Evolutionary conservation across 805 yeast genomes (phyloP), one percentile per base, ranked within the genome.

Genomic region (Ogataea trehaloabstinens): DNA sequence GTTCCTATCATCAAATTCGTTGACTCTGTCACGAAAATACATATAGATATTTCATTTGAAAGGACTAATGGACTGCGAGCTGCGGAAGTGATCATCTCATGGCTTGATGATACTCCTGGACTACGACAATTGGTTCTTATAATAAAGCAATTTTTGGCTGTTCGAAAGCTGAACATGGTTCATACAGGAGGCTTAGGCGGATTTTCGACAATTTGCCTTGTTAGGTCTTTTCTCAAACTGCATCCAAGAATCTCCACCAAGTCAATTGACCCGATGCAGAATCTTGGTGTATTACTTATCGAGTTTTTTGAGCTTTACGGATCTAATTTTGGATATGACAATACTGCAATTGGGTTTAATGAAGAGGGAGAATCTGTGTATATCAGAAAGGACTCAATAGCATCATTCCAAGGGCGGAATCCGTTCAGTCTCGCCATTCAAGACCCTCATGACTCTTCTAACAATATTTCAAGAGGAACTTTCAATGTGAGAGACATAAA

Each of bases 141-240:
- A 2, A 73, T 91, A 5, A 90, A 93, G 61, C 96, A 86, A 56
- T 91, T 90, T 54, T 68, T 91, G 35, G 70, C 88, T 22, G 79
- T 87, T 2, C 70, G 97, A 52, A 77, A 73, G 41, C 67, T 90
- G 44, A 88, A 89, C 53, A 84, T 86, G 46, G 98, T 91, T 12
- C 95, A 85, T 52, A 80, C 81, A 17, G 99, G 99, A 36, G 98
- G 98, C 0, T 66, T 91, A 5, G 98, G 99, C 29, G 98, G 98
- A 0, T 91, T 83, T 58, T 79, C 96, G 6, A 85, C 87, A n/a
- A 87, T 90, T 31, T 89, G 96, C 53, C 55, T 93, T 56, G 88
- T 85, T 13, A 81, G 80, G 52, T 80, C 91, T 13, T 89, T 90
- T 55, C 62, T 90, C 45, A 74, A 70, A 49, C 66, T 85, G 45